Evolutionary conservation across 768 basidiomycete genomes (phyloP).

Genomic region (Tricholoma terreum): DNA sequence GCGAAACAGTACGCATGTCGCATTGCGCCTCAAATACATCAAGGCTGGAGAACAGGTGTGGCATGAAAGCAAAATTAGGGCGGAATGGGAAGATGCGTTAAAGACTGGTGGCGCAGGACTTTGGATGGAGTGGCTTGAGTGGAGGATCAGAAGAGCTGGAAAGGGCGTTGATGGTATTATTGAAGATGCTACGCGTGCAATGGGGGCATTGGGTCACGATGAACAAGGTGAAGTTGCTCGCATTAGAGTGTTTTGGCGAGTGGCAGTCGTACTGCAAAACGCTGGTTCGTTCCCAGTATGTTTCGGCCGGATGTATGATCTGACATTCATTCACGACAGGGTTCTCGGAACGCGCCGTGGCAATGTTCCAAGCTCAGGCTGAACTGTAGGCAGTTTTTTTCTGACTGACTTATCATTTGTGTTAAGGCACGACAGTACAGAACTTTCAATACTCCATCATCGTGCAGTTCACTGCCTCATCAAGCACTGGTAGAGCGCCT

Average conservation of each 20-base stretch:
- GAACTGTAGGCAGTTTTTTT: constrained; percentile 56
- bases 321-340: constrained; percentile 40
- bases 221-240: constrained; percentile 49
- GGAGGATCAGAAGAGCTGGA: constrained; percentile 52
- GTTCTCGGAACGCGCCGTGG: constrained; percentile 68
- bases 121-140: constrained; percentile 81
- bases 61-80: constrained; percentile 48
- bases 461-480: constrained; percentile 41
- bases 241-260: constrained; percentile 70
- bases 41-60: constrained; percentile 73
- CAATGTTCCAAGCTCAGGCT: constrained; percentile 80
- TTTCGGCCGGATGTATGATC: constrained; percentile 3
- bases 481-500: constrained; percentile 16
- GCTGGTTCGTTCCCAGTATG: constrained; percentile 48
- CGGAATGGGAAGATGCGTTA: constrained; percentile 72
- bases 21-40: constrained; percentile 61
- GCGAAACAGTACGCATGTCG: constrained; percentile 44
- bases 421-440: constrained; percentile 33
- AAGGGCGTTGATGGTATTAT: constrained; percentile 52
- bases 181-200: constrained; percentile 46
- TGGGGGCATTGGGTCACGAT: constrained; percentile 38
- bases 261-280: constrained; percentile 55
- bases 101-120: constrained; percentile 51
- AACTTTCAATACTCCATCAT: constrained; percentile 52
- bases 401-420: not conserved